A percentile compares a stretch with the other conserved stretches of the same genome.
phyloP scores from a whole-genome alignment of 164 flowering plant genomes.

The Houttuynia cordata region DNA sequence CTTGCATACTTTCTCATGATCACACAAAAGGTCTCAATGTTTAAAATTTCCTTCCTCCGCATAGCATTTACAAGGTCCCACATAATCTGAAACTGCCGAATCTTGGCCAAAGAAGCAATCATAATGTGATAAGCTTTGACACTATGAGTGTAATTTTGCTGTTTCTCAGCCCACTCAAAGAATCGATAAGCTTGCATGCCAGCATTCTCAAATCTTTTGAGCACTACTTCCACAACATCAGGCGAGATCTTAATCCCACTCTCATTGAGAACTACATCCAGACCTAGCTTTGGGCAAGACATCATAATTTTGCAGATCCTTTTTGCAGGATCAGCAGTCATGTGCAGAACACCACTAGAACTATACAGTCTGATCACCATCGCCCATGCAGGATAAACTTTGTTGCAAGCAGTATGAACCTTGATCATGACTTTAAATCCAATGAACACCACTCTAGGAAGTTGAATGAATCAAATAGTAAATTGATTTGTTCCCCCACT shows the following conservation, averaged over 20 bases:
- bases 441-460: neutral
- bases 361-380: conserved; percentile 2
- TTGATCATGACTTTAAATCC: neutral
- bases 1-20: conserved; percentile 78
- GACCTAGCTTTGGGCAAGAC: conserved; percentile 47
- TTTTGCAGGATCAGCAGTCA: conserved; percentile 19
- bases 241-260: conserved; percentile 50
- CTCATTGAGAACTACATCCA: conserved; percentile 49
- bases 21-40: conserved; percentile 75
- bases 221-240: conserved; percentile 59
- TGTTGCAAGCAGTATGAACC: neutral
- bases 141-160: conserved; percentile 52
- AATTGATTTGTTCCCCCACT: too few species aligned
- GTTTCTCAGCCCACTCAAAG: conserved; percentile 80
- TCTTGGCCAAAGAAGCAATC: conserved; percentile 75
- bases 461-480: too few species aligned
- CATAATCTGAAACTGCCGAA: conserved; percentile 77
- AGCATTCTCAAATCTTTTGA: conserved; percentile 64
- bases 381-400: neutral
- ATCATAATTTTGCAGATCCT: conserved; percentile 49
- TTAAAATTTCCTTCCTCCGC: conserved; percentile 45
- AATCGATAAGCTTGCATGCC: conserved; percentile 79
- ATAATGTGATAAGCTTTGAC: conserved; percentile 59
- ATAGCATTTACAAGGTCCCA: conserved; percentile 76
- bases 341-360: conserved; percentile 11